Percentiles rank a stretch among this genome's conserved stretches.
These are phyloP conservation scores for Backusella morwellensis DNA, from an alignment of 192 early-diverging fungal species.

Conservation along the genomic window DNA sequence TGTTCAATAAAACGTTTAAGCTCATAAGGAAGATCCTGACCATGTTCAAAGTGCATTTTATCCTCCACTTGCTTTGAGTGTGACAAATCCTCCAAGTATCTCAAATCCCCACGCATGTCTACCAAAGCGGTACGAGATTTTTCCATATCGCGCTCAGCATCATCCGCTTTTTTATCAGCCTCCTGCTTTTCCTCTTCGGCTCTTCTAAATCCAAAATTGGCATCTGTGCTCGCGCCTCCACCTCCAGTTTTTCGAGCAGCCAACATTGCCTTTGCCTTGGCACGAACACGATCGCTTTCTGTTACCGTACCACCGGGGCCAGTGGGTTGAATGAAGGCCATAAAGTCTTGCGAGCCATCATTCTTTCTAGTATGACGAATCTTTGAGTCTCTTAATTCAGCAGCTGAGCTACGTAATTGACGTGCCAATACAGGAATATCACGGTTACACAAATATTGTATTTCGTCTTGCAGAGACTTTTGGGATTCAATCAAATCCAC, in stretches of 20 bases:
- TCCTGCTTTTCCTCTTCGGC: slow-evolving; percentile 51
- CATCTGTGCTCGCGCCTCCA: slow-evolving; percentile 29
- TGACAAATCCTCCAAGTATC: slow-evolving; percentile 16
- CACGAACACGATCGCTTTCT: slow-evolving; percentile 50
- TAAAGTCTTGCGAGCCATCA: slow-evolving; percentile 29
- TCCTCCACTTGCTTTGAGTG: slow-evolving; percentile 10
- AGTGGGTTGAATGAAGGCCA: slow-evolving; percentile 40
- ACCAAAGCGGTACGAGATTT: slow-evolving; percentile 40
- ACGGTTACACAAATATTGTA: slow-evolving; percentile 39
- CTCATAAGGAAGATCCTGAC: slow-evolving; percentile 44
- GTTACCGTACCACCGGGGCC: slow-evolving; percentile 52
- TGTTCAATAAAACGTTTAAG: slow-evolving; percentile 45
- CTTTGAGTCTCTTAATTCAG: slow-evolving; percentile 37
- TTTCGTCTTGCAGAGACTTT: slow-evolving; percentile 34
- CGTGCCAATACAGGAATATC: slow-evolving; percentile 42
- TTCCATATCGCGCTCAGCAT: slow-evolving; percentile 44
- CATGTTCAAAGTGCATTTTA: slow-evolving; percentile 38
- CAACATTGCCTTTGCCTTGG: slow-evolving; percentile 54
- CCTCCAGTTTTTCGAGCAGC: slow-evolving; percentile 48
- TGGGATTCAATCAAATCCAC: slow-evolving; percentile 25
- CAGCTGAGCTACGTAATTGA: slow-evolving; percentile 43
- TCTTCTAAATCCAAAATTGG: slow-evolving; percentile 20
- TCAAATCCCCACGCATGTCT: slow-evolving; percentile 37
- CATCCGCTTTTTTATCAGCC: slow-evolving; percentile 39
- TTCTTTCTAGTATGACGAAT: slow-evolving; percentile 40